phyloP scores from a whole-genome alignment of 176 grass and related monocot species.

The Pontederia crassipes region DNA sequence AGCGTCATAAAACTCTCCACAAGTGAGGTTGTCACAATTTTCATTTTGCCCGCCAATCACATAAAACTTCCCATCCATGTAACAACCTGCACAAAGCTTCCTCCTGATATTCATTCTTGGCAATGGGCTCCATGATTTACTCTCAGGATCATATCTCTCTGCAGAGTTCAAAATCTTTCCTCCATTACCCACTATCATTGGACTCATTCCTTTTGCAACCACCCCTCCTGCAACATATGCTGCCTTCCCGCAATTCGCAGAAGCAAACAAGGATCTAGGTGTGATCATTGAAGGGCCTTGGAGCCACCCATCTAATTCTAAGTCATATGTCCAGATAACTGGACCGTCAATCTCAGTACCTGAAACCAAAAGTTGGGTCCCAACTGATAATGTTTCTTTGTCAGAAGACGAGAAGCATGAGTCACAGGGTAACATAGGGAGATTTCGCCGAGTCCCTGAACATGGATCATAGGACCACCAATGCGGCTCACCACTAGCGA shows the following conservation, averaged over 20 bases:
- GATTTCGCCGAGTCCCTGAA: not conserved
- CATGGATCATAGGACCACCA: not conserved
- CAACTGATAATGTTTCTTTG: not conserved
- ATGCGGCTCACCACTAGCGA: not conserved
- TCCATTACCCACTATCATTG: no score
- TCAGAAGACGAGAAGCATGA: not conserved
- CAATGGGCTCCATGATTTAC: not conserved
- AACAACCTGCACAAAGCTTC: not conserved
- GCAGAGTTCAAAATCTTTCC: not conserved
- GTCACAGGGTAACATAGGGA: not conserved
- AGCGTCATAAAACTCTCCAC: not conserved
- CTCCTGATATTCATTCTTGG: not conserved
- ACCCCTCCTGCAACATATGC: constrained; percentile 1
- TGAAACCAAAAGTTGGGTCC: not conserved
- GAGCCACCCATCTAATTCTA: not conserved
- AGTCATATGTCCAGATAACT: constrained; percentile 1
- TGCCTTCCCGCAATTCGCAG: not conserved
- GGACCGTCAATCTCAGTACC: not conserved
- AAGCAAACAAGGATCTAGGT: not conserved
- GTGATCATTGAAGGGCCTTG: not conserved
- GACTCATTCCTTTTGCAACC: not conserved
- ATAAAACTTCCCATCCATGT: constrained; percentile 8
- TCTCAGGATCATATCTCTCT: not conserved
- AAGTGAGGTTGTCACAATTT: not conserved
- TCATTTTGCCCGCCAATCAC: not conserved